Percentiles rank a stretch among this genome's conserved stretches.
Conservation (phyloP, 148 eudicot species). For the Talinum fruticosum region DNA sequence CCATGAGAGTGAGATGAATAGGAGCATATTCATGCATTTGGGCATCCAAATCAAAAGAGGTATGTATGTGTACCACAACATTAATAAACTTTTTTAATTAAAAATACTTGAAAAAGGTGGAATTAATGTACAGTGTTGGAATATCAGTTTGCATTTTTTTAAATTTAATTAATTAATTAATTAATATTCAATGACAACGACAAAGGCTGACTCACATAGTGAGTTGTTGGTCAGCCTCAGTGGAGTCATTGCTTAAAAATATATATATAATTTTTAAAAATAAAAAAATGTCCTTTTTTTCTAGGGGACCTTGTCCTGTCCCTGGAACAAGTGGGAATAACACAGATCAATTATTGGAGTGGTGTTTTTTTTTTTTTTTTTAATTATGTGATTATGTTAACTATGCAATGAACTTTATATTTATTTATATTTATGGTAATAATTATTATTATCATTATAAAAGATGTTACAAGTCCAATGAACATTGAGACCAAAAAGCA, state of each 20-base stretch:
- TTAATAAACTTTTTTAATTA: no score
- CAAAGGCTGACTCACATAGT: constrained; percentile 7
- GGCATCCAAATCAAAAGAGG: no score
- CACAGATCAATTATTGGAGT: neutral
- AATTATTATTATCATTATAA: neutral
- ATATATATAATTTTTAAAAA: neutral
- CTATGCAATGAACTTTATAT: constrained; percentile 14
- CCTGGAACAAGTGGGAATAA: constrained; percentile 12
- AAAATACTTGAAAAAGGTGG: neutral
- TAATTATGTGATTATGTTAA: no score
- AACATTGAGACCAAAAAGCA: constrained; percentile 18
- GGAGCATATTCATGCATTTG: no score
- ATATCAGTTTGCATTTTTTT: neutral
- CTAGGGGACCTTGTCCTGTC: neutral
- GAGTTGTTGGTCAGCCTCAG: constrained; percentile 18
- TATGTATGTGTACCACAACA: no score
- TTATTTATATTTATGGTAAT: neutral
- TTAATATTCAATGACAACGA: constrained; percentile 6
- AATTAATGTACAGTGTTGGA: constrained; percentile 2
- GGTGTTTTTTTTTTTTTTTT: neutral
- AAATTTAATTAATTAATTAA: neutral
- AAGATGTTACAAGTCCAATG: constrained; percentile 24
- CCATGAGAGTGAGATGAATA: no score
- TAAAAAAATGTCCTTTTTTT: neutral
- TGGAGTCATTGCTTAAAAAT: neutral